Percentiles rank a stretch among this genome's conserved stretches.
phyloP scores from a whole-genome alignment of 1,284 basidiomycete species.

The Leucoagaricus sp. region DNA sequence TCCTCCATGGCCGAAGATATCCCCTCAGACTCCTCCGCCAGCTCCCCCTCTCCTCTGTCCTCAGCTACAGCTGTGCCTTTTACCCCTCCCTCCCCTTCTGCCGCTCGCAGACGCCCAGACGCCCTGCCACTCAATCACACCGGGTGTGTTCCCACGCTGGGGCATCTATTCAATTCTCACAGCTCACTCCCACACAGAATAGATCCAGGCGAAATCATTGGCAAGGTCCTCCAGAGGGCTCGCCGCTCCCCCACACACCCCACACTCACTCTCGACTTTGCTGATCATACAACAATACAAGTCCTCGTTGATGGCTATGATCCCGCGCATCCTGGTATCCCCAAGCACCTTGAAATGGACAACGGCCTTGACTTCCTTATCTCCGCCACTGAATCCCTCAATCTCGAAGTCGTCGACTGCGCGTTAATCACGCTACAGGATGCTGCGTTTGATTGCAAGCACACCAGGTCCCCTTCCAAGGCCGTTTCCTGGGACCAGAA shows the following conservation, averaged over 20 bases:
- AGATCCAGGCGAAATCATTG: slow-evolving; percentile 49
- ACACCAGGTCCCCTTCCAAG: slow-evolving; percentile 20
- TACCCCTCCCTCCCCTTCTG: slow-evolving; percentile 29
- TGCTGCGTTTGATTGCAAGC: slow-evolving; percentile 50
- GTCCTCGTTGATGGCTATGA: slow-evolving; percentile 64
- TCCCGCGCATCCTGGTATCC: slow-evolving; percentile 53
- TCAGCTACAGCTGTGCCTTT: slow-evolving; percentile 16
- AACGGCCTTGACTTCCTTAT: slow-evolving; percentile 39
- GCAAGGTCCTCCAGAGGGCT: slow-evolving; percentile 51
- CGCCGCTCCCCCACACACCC: slow-evolving; percentile 56
- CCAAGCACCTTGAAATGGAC: slow-evolving; percentile 61
- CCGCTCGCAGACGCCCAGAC: slow-evolving; percentile 29
- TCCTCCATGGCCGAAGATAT: too few species aligned
- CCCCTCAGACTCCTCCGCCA: slow-evolving; percentile 1
- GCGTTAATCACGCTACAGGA: slow-evolving; percentile 56
- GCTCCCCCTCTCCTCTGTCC: slow-evolving; percentile 10
- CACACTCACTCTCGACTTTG: slow-evolving; percentile 53
- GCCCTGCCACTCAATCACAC: slow-evolving; percentile 32
- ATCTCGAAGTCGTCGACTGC: slow-evolving; percentile 51
- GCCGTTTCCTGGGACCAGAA: slow-evolving; percentile 54
- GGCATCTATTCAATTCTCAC: slow-evolving; percentile 10
- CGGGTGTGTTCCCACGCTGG: slow-evolving; percentile 13
- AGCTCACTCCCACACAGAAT: slow-evolving; percentile 32
- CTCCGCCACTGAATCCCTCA: slow-evolving; percentile 35
- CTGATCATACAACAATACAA: slow-evolving; percentile 55